phyloP scores from a whole-genome alignment of 2,329 filamentous ascomycete species.

The Stagonosporopsis vannaccii region DNA sequence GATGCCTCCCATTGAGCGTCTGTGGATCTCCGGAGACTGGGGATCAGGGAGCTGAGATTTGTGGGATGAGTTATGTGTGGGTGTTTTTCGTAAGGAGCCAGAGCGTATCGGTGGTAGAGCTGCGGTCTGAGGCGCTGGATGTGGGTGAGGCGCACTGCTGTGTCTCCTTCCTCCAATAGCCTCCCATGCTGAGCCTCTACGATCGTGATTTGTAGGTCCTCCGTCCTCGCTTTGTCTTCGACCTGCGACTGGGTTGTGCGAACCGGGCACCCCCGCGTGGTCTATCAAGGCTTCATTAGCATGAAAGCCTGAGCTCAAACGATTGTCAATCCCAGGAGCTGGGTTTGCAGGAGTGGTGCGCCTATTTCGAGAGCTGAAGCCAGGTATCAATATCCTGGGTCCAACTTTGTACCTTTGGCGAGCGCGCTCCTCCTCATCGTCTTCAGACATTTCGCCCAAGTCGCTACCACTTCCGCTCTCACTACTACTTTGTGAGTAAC shows the following conservation, averaged over 20 bases:
- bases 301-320: conserved; percentile 35
- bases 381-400: conserved; percentile 43
- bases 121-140: conserved; percentile 20
- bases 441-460: conserved; percentile 32
- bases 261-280: conserved; percentile 15
- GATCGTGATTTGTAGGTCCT: conserved; percentile 9
- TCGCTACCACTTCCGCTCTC: conserved; percentile 40
- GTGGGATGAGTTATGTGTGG: conserved; percentile 45
- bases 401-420: conserved; percentile 46
- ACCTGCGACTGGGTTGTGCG: conserved; percentile 21
- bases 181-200: conserved; percentile 33
- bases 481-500: conserved; percentile 37
- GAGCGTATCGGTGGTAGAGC: conserved; percentile 32
- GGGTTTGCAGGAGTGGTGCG: conserved; percentile 28
- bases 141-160: conserved; percentile 39
- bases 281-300: conserved; percentile 29
- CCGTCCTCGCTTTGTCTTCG: conserved; percentile 35
- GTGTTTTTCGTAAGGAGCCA: conserved; percentile 31
- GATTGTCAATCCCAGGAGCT: conserved; percentile 24
- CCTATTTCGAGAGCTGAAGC: conserved; percentile 36
- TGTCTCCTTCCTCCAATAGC: conserved; percentile 32
- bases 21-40: conserved; percentile 31
- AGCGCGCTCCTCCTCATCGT: conserved; percentile 42
- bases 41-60: conserved; percentile 40
- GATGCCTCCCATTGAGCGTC: conserved; percentile 44